Evolutionary conservation across 345 rosid genomes (phyloP).

Genomic region (Physaria fendleri): DNA sequence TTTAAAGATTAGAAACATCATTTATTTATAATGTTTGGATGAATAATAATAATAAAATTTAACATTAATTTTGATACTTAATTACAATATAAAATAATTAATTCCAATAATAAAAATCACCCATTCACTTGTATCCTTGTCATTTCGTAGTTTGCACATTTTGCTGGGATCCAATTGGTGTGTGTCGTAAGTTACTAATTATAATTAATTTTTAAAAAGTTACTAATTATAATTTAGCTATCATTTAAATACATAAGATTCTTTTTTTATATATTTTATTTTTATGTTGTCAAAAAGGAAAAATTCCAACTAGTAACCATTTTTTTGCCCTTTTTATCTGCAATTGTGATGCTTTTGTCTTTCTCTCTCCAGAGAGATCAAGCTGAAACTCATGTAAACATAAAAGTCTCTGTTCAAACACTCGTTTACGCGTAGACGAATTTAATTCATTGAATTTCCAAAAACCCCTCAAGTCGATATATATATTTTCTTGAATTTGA

Average conservation of each 20-base stretch:
- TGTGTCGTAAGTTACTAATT: too few species aligned
- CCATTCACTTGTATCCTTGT: too few species aligned
- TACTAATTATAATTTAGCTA: too few species aligned
- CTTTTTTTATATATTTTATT: conserved; percentile 2
- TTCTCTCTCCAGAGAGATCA: neutral
- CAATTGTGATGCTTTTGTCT: conserved; percentile 4
- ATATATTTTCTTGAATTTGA: neutral
- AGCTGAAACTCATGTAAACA: conserved; percentile 13
- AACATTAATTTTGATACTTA: too few species aligned
- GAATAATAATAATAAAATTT: too few species aligned
- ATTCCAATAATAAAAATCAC: too few species aligned
- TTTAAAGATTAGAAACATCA: too few species aligned
- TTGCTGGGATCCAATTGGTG: too few species aligned
- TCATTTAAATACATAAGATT: conserved; percentile 20
- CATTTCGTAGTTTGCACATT: too few species aligned
- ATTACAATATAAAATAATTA: too few species aligned
- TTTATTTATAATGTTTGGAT: too few species aligned
- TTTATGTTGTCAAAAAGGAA: conserved; percentile 8
- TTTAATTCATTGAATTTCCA: neutral
- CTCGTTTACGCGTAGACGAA: conserved; percentile 18
- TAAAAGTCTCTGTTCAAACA: conserved; percentile 7
- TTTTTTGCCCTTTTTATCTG: neutral
- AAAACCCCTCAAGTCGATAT: neutral
- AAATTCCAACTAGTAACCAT: neutral
- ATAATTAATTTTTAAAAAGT: too few species aligned